Base-by-base conservation (phyloP, 176 grass and related monocot species). In the Rhipidocladum racemiflorum region DNA sequence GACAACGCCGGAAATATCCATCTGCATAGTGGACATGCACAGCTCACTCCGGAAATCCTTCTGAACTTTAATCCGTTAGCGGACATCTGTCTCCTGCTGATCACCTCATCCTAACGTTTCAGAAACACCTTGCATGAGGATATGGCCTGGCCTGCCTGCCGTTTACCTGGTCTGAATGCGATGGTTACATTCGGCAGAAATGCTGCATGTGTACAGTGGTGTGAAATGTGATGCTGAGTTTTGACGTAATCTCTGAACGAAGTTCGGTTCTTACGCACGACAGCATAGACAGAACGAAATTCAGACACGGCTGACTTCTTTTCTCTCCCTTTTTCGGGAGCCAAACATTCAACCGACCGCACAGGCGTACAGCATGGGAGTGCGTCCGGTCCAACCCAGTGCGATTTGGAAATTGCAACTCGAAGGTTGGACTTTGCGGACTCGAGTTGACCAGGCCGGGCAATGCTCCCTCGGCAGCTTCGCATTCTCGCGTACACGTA, bases 181-280 rank as follows among this genome's bases (percentile, higher is more conserved):
- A n/a, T 34, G 5, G 48, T 64, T 12, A 57, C 78, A 70, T 44
- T 24, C 13, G 50, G 16, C 51, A 40, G n/a, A 28, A n/a, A 12
- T n/a, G 9, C 40, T 32, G n/a, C n/a, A n/a, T n/a, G 35, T 59
- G 35, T 2, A 27, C 74, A 11, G 7, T 72, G 9, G 23, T 76
- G 53, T n/a, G n/a, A n/a, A n/a, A n/a, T n/a, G n/a, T n/a, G n/a
- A n/a, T n/a, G n/a, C n/a, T n/a, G n/a, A n/a, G n/a, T n/a, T n/a
- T 59, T 42, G n/a, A 70, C 35, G 36, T 4, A 44, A 16, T 51
- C 38, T 1, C 24, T 51, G 12, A 44, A 46, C 53, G 46, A 20
- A 30, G 65, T 50, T 78, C 64, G 74, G 65, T 64, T 70, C 64
- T 70, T 77, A 40, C 72, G 69, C 68, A 74, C 21, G 15, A 25